Percentiles rank a stretch among this genome's conserved stretches.
These are phyloP conservation scores for Colletotrichum lupini DNA, from an alignment of 2,329 filamentous ascomycete genomes.

Conservation along the genomic window DNA sequence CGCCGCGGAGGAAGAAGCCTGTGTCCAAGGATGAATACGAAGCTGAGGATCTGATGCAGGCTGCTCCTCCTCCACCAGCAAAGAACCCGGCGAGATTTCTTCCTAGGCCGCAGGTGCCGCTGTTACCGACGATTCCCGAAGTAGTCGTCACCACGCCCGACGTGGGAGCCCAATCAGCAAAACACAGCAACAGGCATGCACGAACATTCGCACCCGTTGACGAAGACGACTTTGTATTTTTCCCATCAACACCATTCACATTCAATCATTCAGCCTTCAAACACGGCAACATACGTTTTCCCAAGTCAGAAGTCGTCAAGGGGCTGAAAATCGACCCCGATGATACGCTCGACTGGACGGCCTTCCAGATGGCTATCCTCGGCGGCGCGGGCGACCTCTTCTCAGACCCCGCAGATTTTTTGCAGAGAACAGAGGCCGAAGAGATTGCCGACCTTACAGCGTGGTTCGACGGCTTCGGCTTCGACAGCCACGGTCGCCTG, in stretches of 20 bases:
- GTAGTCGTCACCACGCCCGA: conserved; percentile 40
- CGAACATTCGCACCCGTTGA: conserved; percentile 42
- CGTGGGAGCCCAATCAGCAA: not conserved
- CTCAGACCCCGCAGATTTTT: conserved; percentile 54
- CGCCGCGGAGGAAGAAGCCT: conserved; percentile 11
- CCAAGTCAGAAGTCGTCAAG: conserved; percentile 54
- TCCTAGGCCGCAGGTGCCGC: conserved; percentile 32
- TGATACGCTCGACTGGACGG: conserved; percentile 70
- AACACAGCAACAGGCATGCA: conserved; percentile 4
- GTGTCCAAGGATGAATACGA: conserved; percentile 22
- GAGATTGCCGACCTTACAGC: conserved; percentile 59
- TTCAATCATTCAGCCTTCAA: conserved; percentile 59
- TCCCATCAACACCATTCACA: conserved; percentile 61
- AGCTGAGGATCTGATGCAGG: not conserved
- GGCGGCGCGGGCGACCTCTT: conserved; percentile 66
- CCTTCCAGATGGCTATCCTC: conserved; percentile 73
- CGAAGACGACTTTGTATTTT: conserved; percentile 59
- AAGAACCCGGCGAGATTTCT: conserved; percentile 41
- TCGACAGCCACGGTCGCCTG: conserved; percentile 56
- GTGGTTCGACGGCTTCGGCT: conserved; percentile 65
- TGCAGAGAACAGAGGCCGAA: conserved; percentile 53
- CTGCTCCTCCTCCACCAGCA: conserved; percentile 45
- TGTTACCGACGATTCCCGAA: conserved; percentile 56
- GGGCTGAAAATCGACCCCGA: conserved; percentile 54
- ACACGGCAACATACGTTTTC: conserved; percentile 67